Evolutionary conservation across 768 basidiomycete genomes (phyloP), one percentile per base, ranked within the genome.

Genomic region (Suillus tomentosus): DNA sequence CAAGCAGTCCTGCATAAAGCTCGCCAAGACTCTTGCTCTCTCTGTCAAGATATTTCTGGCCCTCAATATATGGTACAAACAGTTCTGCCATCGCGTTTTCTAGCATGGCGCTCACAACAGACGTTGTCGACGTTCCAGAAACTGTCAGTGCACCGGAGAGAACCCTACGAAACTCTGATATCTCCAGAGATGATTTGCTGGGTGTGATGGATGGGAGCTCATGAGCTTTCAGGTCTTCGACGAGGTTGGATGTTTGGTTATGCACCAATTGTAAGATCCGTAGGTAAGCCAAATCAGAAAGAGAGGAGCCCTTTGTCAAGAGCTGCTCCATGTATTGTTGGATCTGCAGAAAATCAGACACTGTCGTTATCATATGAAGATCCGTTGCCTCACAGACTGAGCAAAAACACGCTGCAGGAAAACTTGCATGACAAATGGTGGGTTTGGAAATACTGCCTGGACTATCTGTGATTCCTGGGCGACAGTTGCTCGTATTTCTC

Each of bases 321-420:
- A 99, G 84, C 60, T 89, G 86, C 72, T 99, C 97, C 77, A 99
- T 85, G 72, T 97, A 92, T 82, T 95, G 94, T 82, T 99, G 96
- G 66, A 99, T 95, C 96, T 98, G 72, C 13, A 19, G 27, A 53
- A 22, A 6, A 45, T 74, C 8, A 67, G 62, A 59, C 34, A 27
- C 27, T 43, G 42, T 64, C 27, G 51, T 31, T 15, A 63, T 31
- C n/a, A 36, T 63, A 50, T 37, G 54, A 50, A 8, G 62, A 31
- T 14, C 48, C 5, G 62, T 63, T 45, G 57, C 66, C 92, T 68
- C 76, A 96, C 95, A 55, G 95, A 94, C 81, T 98, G 97, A 2
- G 96, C 96, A 77, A 99, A 99, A 1, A 99, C 94, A 40, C 97
- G 84, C 71, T 98, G 97, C 48, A 99, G 75, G 77, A 99, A 99